phyloP scores from a whole-genome alignment of 352 stramenopile genomes.

The Vaucheria bursata region DNA sequence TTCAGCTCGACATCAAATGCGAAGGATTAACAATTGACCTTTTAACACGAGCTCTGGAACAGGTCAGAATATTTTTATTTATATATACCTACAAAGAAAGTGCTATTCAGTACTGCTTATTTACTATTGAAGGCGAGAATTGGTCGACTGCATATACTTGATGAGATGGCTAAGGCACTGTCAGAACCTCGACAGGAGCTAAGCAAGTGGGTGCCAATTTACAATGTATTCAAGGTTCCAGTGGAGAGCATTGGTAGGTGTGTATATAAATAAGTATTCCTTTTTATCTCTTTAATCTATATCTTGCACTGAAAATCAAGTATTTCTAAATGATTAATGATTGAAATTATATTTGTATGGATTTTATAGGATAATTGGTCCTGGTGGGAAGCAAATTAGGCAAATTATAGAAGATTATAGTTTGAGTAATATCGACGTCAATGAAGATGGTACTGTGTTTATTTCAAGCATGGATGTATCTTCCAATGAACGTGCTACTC shows the following conservation, averaged over 20 bases:
- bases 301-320: no score
- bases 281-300: not conserved
- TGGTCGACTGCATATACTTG: constrained; percentile 51
- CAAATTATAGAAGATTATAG: constrained; percentile 39
- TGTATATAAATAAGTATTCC: not conserved
- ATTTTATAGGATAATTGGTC: constrained; percentile 61
- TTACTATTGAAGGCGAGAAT: constrained; percentile 25
- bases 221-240: constrained; percentile 6
- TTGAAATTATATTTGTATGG: not conserved
- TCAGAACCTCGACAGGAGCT: not conserved
- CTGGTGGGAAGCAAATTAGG: constrained; percentile 54
- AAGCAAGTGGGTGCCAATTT: constrained; percentile 6
- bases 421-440: constrained; percentile 28
- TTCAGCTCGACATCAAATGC: constrained; percentile 91
- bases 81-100: no score
- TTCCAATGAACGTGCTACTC: constrained; percentile 55
- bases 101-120: no score
- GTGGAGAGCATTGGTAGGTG: constrained; percentile 11
- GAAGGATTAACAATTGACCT: constrained; percentile 52
- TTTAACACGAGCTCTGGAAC: constrained; percentile 51
- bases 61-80: no score
- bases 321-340: no score
- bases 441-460: constrained; percentile 32
- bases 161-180: constrained; percentile 46
- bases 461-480: constrained; percentile 52